A percentile compares a stretch with the other conserved stretches of the same genome.
Evolutionary conservation across 2,329 filamentous ascomycete species (phyloP).

Genomic region (Xenoacremonium recifei): DNA sequence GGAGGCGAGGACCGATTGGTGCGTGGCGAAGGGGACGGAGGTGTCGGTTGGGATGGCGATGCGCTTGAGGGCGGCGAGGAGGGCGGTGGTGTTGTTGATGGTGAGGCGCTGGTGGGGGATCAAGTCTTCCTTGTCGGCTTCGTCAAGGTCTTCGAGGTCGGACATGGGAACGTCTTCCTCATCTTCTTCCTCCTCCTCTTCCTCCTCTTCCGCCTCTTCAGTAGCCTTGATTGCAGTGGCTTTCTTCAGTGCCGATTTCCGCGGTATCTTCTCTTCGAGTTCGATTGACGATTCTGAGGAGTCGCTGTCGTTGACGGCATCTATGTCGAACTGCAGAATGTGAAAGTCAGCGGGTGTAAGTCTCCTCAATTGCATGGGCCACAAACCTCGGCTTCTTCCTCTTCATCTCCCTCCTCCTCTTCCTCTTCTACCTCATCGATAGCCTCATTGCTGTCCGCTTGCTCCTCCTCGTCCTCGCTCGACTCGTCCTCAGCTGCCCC

Average conservation of each 20-base stretch:
- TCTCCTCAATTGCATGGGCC: not conserved
- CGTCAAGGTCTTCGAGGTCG: conserved; percentile 75
- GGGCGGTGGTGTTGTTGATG: conserved; percentile 93
- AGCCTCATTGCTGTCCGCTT: conserved; percentile 15
- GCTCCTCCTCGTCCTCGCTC: conserved; percentile 37
- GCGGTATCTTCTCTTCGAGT: conserved; percentile 69
- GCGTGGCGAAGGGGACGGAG: conserved; percentile 74
- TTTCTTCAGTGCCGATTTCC: conserved; percentile 44
- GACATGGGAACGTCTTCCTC: conserved; percentile 89
- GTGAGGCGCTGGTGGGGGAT: conserved; percentile 89
- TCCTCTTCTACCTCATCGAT: conserved; percentile 35
- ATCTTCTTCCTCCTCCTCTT: conserved; percentile 68
- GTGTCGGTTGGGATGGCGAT: conserved; percentile 66
- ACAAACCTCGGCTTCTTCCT: conserved; percentile 30
- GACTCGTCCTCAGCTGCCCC: conserved; percentile 26
- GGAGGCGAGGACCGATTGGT: conserved; percentile 72
- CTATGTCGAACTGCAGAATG: conserved; percentile 51
- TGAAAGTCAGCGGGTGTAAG: no score
- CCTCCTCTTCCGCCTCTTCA: conserved; percentile 45
- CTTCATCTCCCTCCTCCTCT: conserved; percentile 35
- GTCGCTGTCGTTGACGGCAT: conserved; percentile 60
- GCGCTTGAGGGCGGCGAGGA: conserved; percentile 76
- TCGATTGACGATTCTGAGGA: conserved; percentile 70
- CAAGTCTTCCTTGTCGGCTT: conserved; percentile 81
- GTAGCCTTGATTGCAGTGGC: conserved; percentile 35